Evolutionary conservation across 108 stramenopile species (phyloP).

Genomic region (Cyclostephanos tholiformis): DNA sequence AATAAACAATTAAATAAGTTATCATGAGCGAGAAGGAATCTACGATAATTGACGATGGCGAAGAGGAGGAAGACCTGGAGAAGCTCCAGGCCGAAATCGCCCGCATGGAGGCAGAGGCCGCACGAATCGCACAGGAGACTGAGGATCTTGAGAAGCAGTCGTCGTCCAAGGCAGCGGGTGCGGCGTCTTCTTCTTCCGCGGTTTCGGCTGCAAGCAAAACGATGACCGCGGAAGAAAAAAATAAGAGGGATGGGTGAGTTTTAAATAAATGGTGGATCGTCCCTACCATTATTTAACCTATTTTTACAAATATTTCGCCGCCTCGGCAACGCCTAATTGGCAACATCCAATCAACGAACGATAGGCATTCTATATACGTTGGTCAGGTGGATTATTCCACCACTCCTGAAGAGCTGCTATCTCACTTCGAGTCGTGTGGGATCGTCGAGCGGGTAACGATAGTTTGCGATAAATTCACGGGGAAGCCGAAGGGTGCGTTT

Average conservation of each 20-base stretch:
- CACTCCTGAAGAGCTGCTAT: constrained; percentile 92
- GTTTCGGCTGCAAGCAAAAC: background rate
- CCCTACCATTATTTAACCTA: no score
- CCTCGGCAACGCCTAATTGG: background rate
- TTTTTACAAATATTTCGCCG: no score
- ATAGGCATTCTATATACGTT: constrained; percentile 85
- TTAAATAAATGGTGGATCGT: background rate
- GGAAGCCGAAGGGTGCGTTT: constrained; percentile 85
- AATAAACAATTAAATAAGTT: no score
- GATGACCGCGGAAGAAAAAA: constrained; percentile 14
- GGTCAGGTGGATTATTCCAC: constrained; percentile 97
- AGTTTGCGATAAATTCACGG: constrained; percentile 95
- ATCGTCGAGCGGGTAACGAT: constrained; percentile 98
- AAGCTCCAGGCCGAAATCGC: constrained; percentile 80
- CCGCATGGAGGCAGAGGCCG: constrained; percentile 88
- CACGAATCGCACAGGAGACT: constrained; percentile 63
- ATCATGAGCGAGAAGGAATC: no score
- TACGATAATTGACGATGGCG: constrained; percentile 11
- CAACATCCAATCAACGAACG: background rate
- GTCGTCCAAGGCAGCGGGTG: constrained; percentile 16
- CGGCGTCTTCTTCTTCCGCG: constrained; percentile 32
- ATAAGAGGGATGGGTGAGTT: constrained; percentile 43
- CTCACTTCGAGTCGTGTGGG: constrained; percentile 95
- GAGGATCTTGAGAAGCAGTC: constrained; percentile 50
- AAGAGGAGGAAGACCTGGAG: constrained; percentile 60